Base-by-base conservation (phyloP, 2,329 filamentous ascomycete species). In the Chaetomiaceae sp. region DNA sequence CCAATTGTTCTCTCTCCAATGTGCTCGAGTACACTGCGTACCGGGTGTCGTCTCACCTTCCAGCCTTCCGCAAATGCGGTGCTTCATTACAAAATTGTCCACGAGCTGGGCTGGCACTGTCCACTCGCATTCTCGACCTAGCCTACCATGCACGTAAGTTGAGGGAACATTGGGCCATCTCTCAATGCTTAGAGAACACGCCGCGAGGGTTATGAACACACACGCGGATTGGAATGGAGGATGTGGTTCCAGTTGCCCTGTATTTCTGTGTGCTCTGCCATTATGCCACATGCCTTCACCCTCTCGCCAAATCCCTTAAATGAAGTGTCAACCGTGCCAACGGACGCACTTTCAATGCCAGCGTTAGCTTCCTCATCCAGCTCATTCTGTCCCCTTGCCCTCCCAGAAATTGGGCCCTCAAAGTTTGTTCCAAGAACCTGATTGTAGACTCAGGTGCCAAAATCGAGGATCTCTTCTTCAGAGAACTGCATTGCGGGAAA, bases 371-470 rank as follows among this genome's bases (percentile, higher is more conserved):
- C 38, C 18, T 15, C 27, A 39, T 36, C 27, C 42, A 36, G 33
- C 29, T 18, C 30, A n/a, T 39, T 34, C 32, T 30, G 24, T 37
- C 22, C 38, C 41, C 19, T 35, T 11, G 24, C 40, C 22, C 42
- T 14, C 38, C 38, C 42, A 42, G 34, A 26, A 17, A 11, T 11
- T 17, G 3, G 36, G 33, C 46, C 48, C 42, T 43, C 39, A 34
- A 46, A 45, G 33, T 42, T 45, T 27, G 34, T 38, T 45, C 38
- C 47, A 43, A 47, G 43, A 47, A 50, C 48, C 11, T 32, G 41
- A 44, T 51, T 39, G 38, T 29, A 49, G 49, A 42, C 42, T 35
- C n/a, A n/a, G n/a, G n/a, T n/a, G n/a, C 34, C 47, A 18, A 41
- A 41, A 15, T 33, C 36, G 41, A 38, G 34, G 33, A 15, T 42